Conservation (phyloP, 2,329 filamentous ascomycete species). For the Phoma herbarum region DNA sequence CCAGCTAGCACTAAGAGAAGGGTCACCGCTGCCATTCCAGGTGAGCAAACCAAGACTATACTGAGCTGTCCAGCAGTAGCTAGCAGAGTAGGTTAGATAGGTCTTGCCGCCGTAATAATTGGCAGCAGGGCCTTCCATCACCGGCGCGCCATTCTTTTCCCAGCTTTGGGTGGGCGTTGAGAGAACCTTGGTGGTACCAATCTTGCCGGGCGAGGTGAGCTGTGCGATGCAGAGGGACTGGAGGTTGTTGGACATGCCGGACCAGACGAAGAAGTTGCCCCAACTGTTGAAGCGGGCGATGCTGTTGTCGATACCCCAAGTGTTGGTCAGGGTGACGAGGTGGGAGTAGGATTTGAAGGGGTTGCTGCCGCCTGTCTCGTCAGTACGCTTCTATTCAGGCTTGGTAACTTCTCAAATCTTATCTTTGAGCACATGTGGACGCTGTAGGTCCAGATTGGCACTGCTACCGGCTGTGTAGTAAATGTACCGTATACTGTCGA, state of each 20-base stretch:
- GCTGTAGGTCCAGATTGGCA: slow-evolving; percentile 60
- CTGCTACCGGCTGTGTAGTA: slow-evolving; percentile 64
- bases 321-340: slow-evolving; percentile 56
- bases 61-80: slow-evolving; percentile 64
- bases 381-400: background rate
- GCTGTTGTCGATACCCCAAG: slow-evolving; percentile 61
- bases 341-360: slow-evolving; percentile 64
- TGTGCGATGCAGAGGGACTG: slow-evolving; percentile 55
- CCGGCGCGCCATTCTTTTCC: slow-evolving; percentile 60
- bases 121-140: slow-evolving; percentile 65
- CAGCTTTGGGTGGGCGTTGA: slow-evolving; percentile 61
- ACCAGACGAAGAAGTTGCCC: slow-evolving; percentile 64
- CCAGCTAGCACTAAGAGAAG: slow-evolving; percentile 58
- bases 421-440: slow-evolving; percentile 63
- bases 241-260: slow-evolving; percentile 59
- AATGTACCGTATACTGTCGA: slow-evolving; percentile 61
- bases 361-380: slow-evolving; percentile 56
- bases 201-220: slow-evolving; percentile 53
- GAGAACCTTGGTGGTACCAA: slow-evolving; percentile 59
- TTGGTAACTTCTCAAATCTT: slow-evolving; percentile 2
- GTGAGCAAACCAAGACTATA: slow-evolving; percentile 65
- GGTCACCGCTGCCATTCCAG: slow-evolving; percentile 61
- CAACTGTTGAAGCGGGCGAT: slow-evolving; percentile 59
- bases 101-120: slow-evolving; percentile 64
- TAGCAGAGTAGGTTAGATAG: slow-evolving; percentile 64